Conservation (phyloP, 2,329 filamentous ascomycete genomes). For the Penicillium janthinellum region DNA sequence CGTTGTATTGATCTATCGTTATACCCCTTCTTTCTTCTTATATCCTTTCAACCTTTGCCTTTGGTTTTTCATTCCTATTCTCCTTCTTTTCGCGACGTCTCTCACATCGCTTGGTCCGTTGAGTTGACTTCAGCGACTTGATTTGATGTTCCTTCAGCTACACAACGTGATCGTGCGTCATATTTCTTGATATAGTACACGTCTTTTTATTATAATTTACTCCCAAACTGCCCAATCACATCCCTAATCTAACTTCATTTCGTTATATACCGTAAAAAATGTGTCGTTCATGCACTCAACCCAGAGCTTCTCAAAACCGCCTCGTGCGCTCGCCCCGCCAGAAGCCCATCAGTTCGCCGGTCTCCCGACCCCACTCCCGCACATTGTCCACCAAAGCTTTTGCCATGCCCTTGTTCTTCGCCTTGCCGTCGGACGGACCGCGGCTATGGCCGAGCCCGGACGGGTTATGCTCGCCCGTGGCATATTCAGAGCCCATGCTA, state of each 20-base stretch:
- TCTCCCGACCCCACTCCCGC: slow-evolving; percentile 63
- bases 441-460: slow-evolving; percentile 30
- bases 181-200: slow-evolving; percentile 3
- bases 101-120: background rate
- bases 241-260: background rate
- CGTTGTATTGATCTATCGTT: slow-evolving; percentile 8
- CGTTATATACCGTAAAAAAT: slow-evolving; percentile 3
- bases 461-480: slow-evolving; percentile 53
- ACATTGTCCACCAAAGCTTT: slow-evolving; percentile 64
- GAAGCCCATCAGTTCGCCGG: slow-evolving; percentile 63
- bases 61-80: slow-evolving; percentile 11
- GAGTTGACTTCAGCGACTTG: background rate
- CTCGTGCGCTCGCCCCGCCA: slow-evolving; percentile 62
- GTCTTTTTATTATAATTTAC: background rate
- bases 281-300: background rate
- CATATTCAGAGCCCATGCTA: slow-evolving; percentile 80
- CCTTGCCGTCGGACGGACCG: slow-evolving; percentile 39
- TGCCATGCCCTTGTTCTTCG: slow-evolving; percentile 61
- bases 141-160: background rate
- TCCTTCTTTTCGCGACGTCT: background rate
- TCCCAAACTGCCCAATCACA: background rate
- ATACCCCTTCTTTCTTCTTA: slow-evolving; percentile 15
- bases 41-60: slow-evolving; percentile 2
- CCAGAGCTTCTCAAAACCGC: slow-evolving; percentile 36
- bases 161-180: slow-evolving; percentile 1